phyloP scores from a whole-genome alignment of 2,329 filamentous ascomycete genomes.

The Phyllosticta citrichinensis region DNA sequence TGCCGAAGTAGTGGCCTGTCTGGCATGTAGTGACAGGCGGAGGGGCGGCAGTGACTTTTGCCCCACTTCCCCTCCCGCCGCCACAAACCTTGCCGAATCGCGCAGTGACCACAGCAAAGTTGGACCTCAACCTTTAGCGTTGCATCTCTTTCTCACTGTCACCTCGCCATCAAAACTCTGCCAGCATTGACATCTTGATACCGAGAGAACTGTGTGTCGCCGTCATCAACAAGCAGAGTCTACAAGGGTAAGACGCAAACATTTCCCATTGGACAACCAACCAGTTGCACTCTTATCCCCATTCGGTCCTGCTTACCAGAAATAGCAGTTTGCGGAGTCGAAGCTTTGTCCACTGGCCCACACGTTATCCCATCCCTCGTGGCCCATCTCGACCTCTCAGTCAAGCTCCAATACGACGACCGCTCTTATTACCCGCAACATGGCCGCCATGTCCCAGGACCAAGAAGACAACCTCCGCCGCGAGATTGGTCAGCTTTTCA shows the following conservation, averaged over 20 bases:
- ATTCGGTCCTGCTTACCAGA: background rate
- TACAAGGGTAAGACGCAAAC: background rate
- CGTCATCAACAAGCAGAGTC: background rate
- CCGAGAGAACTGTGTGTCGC: background rate
- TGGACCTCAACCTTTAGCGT: background rate
- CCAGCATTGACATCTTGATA: background rate
- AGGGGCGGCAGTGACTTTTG: background rate
- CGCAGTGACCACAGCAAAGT: background rate
- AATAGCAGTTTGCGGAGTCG: background rate
- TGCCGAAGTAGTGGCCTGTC: background rate
- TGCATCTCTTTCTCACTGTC: background rate
- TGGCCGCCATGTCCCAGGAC: background rate
- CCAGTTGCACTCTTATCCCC: background rate
- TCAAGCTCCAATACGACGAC: too few species aligned
- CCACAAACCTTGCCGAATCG: background rate
- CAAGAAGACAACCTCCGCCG: constrained; percentile 2
- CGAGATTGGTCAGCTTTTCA: constrained; percentile 2
- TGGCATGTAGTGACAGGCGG: background rate
- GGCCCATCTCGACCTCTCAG: too few species aligned
- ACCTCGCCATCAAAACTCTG: background rate
- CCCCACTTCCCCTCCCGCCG: background rate
- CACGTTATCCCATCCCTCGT: background rate
- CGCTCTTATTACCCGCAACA: background rate
- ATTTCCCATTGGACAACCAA: background rate
- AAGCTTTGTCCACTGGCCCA: background rate